These are phyloP conservation scores for Scutellaria galericulata DNA, from an alignment of 257 asterid species.

Conservation along the genomic window DNA sequence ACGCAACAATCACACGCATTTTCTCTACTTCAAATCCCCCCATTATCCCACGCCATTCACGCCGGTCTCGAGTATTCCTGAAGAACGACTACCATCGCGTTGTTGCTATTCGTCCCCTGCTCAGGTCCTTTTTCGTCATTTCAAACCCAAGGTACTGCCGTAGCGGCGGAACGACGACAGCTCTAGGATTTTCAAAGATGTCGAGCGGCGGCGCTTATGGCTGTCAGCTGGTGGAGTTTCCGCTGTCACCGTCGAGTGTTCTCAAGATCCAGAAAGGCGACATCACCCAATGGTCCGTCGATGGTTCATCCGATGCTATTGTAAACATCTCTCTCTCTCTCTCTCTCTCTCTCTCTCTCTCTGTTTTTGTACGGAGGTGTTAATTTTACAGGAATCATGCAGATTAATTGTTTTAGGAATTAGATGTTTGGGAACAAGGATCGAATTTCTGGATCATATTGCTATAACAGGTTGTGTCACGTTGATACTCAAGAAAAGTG, in stretches of 20 bases:
- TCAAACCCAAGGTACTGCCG: slow-evolving; percentile 29
- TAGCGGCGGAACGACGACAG: slow-evolving; percentile 25
- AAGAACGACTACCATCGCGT: slow-evolving; percentile 20
- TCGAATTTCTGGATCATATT: slow-evolving; percentile 24
- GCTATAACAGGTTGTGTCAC: background rate
- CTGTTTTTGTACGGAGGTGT: background rate
- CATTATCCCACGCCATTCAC: slow-evolving; percentile 31
- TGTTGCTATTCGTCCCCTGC: slow-evolving; percentile 30
- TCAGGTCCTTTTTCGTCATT: slow-evolving; percentile 41
- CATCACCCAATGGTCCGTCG: slow-evolving; percentile 83
- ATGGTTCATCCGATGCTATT: slow-evolving; percentile 92
- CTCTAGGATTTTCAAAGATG: slow-evolving; percentile 57
- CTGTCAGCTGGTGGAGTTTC: slow-evolving; percentile 43
- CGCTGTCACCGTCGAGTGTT: slow-evolving; percentile 55
- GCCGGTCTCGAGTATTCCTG: slow-evolving; percentile 13
- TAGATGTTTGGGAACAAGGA: background rate
- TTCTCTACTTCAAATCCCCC: slow-evolving; percentile 36
- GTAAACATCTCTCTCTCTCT: slow-evolving; percentile 47
- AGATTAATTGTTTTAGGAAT: background rate
- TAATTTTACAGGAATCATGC: background rate
- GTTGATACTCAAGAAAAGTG: slow-evolving; percentile 2
- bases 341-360: slow-evolving; percentile 7
- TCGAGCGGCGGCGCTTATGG: slow-evolving; percentile 50
- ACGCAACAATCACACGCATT: slow-evolving; percentile 34
- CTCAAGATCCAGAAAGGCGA: slow-evolving; percentile 82